A percentile compares a stretch with the other conserved stretches of the same genome.
Conservation (phyloP, 352 stramenopile genomes). For the Phytopythium delawarense region DNA sequence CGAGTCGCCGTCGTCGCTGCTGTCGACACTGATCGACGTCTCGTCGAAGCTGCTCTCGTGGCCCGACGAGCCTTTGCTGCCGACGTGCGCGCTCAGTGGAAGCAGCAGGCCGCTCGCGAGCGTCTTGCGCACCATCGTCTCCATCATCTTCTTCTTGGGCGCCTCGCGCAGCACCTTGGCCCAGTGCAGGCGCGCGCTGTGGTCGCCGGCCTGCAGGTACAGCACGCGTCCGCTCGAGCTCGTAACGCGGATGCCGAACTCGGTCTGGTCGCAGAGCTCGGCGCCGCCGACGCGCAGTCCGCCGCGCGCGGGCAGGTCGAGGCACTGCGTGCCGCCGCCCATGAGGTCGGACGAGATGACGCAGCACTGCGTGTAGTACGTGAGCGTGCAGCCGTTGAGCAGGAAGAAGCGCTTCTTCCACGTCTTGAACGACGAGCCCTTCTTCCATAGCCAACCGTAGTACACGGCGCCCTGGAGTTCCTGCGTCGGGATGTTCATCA, state of each 20-base stretch:
- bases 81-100: conserved; percentile 5
- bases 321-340: conserved; percentile 43
- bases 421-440: conserved; percentile 66
- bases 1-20: conserved; percentile 36
- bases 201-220: conserved; percentile 53
- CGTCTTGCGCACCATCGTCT: conserved; percentile 29
- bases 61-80: conserved; percentile 1
- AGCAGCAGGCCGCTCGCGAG: conserved; percentile 38
- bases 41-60: conserved; percentile 9
- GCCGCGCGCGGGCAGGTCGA: conserved; percentile 52
- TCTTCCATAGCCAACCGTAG: conserved; percentile 79
- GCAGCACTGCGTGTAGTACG: conserved; percentile 70
- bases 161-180: conserved; percentile 50
- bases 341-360: conserved; percentile 54
- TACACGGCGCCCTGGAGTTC: conserved; percentile 52
- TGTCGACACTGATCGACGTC: conserved; percentile 39
- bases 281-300: conserved; percentile 46
- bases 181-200: conserved; percentile 41
- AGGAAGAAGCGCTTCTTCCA: conserved; percentile 83
- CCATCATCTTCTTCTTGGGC: conserved; percentile 22
- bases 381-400: conserved; percentile 56
- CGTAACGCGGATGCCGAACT: conserved; percentile 53
- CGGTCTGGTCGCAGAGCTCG: conserved; percentile 39
- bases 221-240: conserved; percentile 60
- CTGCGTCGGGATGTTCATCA: conserved; percentile 63